phyloP scores from a whole-genome alignment of 2,329 filamentous ascomycete species.

The Cercospora janseana region DNA sequence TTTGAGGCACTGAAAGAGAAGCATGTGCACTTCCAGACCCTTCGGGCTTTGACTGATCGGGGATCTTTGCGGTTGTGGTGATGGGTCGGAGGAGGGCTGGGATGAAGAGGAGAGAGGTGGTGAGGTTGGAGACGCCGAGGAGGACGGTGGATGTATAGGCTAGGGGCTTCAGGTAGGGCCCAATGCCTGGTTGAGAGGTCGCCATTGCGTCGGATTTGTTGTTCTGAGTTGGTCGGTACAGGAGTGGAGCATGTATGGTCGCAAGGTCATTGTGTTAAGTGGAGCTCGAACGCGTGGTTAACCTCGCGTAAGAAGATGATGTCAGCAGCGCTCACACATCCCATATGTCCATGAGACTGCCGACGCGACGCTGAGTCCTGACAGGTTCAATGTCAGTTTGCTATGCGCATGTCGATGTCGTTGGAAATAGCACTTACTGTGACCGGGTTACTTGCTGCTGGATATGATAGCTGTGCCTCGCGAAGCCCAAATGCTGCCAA shows the following conservation, averaged over 20 bases:
- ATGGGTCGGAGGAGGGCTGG: slow-evolving; percentile 26
- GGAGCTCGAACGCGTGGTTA: background rate
- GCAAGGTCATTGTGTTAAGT: too few relatives aligned
- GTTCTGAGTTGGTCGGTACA: background rate
- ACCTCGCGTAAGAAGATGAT: background rate
- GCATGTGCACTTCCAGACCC: slow-evolving; percentile 1
- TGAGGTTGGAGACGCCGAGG: slow-evolving; percentile 2
- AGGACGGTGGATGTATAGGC: slow-evolving; percentile 8
- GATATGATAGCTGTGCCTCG: too few relatives aligned
- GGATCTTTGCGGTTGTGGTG: slow-evolving; percentile 1
- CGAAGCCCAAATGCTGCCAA: too few relatives aligned
- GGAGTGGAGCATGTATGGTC: background rate
- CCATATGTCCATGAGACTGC: background rate
- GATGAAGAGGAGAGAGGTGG: slow-evolving; percentile 23
- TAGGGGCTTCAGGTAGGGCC: background rate
- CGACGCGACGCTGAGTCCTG: background rate
- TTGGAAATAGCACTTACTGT: too few relatives aligned
- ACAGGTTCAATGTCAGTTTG: background rate
- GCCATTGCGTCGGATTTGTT: background rate
- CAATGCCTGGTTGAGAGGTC: background rate
- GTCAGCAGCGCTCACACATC: background rate
- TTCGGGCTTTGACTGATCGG: slow-evolving; percentile 1
- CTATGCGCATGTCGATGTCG: background rate
- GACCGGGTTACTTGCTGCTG: too few relatives aligned
- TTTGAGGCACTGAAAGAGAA: slow-evolving; percentile 20